These are phyloP conservation scores for Syzygium aromaticum DNA, from an alignment of 345 rosid species.

Conservation along the genomic window DNA sequence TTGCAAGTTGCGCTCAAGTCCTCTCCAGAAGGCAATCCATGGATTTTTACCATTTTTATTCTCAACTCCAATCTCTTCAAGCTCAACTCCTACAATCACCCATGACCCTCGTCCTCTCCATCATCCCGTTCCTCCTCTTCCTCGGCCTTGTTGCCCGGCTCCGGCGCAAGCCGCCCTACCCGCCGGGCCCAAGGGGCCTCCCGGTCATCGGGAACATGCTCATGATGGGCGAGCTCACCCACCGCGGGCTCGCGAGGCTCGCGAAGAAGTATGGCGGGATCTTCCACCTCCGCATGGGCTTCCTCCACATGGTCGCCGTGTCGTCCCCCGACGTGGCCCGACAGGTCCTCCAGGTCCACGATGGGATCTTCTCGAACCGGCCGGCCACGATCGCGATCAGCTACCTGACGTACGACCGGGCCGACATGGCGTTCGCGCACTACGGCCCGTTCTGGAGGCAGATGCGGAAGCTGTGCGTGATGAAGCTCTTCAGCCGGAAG, in stretches of 20 bases:
- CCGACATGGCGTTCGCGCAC: constrained; percentile 93
- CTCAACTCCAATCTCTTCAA: background rate
- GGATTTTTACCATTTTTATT: background rate
- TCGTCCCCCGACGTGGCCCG: constrained; percentile 63
- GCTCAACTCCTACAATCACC: background rate
- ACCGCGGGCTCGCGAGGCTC: constrained; percentile 62
- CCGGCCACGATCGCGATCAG: constrained; percentile 62
- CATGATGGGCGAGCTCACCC: constrained; percentile 60
- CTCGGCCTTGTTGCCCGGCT: constrained; percentile 7
- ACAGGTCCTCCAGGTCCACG: constrained; percentile 66
- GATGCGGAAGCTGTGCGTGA: constrained; percentile 77
- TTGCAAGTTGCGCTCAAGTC: background rate
- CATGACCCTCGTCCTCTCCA: background rate
- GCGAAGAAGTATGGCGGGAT: constrained; percentile 53
- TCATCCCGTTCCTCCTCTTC: constrained; percentile 3
- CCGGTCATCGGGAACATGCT: constrained; percentile 66
- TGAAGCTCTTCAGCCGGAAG: constrained; percentile 78
- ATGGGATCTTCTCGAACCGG: constrained; percentile 57
- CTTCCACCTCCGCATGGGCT: constrained; percentile 50
- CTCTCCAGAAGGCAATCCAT: background rate
- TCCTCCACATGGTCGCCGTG: constrained; percentile 37
- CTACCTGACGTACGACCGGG: constrained; percentile 67
- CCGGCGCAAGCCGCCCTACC: constrained; percentile 28
- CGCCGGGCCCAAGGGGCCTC: constrained; percentile 77
- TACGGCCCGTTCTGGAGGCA: constrained; percentile 94